Percentiles rank a stretch among this genome's conserved stretches.
Evolutionary conservation across 2,329 filamentous ascomycete species (phyloP).

Genomic region (Cladobotryum protrusum): DNA sequence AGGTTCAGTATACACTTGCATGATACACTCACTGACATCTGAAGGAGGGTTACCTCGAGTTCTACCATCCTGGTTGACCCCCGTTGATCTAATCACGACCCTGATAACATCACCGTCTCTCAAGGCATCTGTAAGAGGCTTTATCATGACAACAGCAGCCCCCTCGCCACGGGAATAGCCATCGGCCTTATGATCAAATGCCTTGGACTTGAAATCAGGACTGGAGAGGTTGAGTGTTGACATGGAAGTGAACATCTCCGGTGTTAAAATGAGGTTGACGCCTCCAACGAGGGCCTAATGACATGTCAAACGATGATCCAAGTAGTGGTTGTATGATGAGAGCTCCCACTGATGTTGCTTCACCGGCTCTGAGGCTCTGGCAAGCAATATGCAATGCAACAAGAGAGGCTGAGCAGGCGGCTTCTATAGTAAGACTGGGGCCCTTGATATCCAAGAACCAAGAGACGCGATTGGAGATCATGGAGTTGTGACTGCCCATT

Average conservation of each 20-base stretch:
- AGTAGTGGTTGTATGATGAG: too few relatives aligned
- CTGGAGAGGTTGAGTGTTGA: conserved; percentile 28
- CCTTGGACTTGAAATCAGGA: conserved; percentile 41
- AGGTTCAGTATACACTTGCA: not conserved
- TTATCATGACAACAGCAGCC: conserved; percentile 46
- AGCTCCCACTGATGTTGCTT: conserved; percentile 24
- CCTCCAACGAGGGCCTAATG: conserved; percentile 38
- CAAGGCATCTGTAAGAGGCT: conserved; percentile 48
- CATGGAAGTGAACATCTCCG: conserved; percentile 1
- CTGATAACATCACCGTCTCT: conserved; percentile 39
- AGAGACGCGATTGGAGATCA: conserved; percentile 46
- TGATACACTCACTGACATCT: too few relatives aligned
- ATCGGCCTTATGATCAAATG: conserved; percentile 20
- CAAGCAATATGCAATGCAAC: conserved; percentile 42
- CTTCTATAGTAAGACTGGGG: conserved; percentile 45
- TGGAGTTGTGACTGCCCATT: conserved; percentile 24
- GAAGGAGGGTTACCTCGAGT: conserved; percentile 3
- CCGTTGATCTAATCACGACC: conserved; percentile 25
- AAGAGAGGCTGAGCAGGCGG: conserved; percentile 43
- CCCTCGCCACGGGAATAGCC: conserved; percentile 57
- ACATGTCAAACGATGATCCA: not conserved
- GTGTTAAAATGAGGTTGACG: conserved; percentile 30
- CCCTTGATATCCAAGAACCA: conserved; percentile 49
- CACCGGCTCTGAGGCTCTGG: conserved; percentile 39
- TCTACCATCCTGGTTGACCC: conserved; percentile 31